A percentile compares a stretch with the other conserved stretches of the same genome.
Conservation (phyloP, 1,139 yeast species). For the Blastobotrys aristatus region DNA sequence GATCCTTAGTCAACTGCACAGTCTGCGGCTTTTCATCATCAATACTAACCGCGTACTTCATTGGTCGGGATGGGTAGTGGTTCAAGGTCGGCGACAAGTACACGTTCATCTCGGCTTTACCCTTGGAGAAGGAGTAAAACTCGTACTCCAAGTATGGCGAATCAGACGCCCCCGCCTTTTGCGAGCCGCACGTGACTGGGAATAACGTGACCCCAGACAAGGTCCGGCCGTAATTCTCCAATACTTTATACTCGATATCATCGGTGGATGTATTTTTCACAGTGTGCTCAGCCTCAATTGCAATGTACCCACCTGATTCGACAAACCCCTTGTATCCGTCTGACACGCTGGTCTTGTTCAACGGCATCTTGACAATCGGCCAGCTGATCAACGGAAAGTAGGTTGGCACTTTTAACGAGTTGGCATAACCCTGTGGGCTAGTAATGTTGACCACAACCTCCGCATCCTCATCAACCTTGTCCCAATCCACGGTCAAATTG, state of each 20-base stretch:
- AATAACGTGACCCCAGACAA: conserved; percentile 21
- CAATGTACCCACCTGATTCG: conserved; percentile 20
- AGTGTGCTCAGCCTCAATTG: conserved; percentile 16
- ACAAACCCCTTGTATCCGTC: conserved; percentile 18
- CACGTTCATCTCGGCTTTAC: conserved; percentile 16
- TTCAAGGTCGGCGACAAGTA: conserved; percentile 22
- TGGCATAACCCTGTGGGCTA: background rate
- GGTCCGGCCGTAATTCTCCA: conserved; percentile 18
- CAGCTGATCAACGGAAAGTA: background rate
- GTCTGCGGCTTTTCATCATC: conserved; percentile 17
- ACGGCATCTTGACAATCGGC: conserved; percentile 6
- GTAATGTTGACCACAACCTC: background rate
- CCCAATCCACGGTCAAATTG: background rate
- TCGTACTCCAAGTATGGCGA: conserved; percentile 19
- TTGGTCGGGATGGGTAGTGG: conserved; percentile 13
- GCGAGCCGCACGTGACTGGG: conserved; percentile 16
- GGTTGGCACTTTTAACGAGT: background rate
- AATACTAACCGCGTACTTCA: conserved; percentile 19
- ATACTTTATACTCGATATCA: conserved; percentile 13
- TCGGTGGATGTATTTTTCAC: conserved; percentile 12
- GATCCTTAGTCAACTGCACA: conserved; percentile 4
- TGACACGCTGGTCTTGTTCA: conserved; percentile 14
- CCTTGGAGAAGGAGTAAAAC: conserved; percentile 12
- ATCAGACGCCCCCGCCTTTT: conserved; percentile 12
- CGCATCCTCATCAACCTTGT: background rate